Base-by-base conservation (phyloP, 164 flowering plant genomes). In the Stephania japonica region DNA sequence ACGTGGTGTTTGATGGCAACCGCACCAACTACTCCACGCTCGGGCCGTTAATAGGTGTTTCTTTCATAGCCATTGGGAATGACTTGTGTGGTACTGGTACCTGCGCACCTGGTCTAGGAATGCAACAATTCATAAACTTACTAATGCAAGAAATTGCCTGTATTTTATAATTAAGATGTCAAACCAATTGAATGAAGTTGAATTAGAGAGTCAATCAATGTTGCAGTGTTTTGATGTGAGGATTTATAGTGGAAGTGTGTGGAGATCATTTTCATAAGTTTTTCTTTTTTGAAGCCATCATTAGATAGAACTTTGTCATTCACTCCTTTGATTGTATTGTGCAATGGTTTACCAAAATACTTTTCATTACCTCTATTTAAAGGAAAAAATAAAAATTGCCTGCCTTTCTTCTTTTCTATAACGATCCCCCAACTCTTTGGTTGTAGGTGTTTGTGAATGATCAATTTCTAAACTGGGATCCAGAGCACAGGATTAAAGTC, bases 391-490 rank as follows among this genome's bases (percentile, higher is more conserved):
- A 44, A 44, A 44, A 44, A 44, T 7, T n/a, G 38, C 38, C 27
- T 44, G 0, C n/a, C 26, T 49, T 9, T 70, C 49, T 6, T 5
- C 49, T 41, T 9, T 25, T 42, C 9, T 67, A 7, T 27, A 66
- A 32, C 12, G 19, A 7, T 21, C 66, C 6, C 32, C 25, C 32
- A 63, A 10, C 25, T 26, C 26, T 63, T 44, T 61, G 68, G 38
- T 76, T 75, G 19, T 87, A 93, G 99, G 99, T 96, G 21, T 96
- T 79, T 72, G 95, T 96, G 85, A 96, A 96, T 75, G 99, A 96
- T 72, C 99, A 96, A 68, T 96, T 88, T 82, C 84, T 96, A 74
- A 96, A 96, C 82, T 96, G 99, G 99, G 99, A 96, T 74, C 97
- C 95, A n/a, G 82, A 88, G 78, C 84, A 96, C 85, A 74, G 81